Conservation (phyloP, 2,329 filamentous ascomycete species). For the Fusarium hostae region DNA sequence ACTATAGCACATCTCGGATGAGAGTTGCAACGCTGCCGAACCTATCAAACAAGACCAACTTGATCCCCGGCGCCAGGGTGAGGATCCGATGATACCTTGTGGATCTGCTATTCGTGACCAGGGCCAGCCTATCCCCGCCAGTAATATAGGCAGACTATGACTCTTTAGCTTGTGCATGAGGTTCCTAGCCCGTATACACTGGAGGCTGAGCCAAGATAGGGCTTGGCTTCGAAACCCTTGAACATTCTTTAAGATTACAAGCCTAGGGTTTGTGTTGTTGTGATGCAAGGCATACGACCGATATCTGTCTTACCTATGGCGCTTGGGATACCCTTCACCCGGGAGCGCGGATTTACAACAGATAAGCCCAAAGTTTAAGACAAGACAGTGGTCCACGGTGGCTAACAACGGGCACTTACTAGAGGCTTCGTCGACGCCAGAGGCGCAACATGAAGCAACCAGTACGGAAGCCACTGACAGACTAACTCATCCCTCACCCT, state of each 20-base stretch:
- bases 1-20: conserved; percentile 21
- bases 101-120: conserved; percentile 18
- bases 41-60: conserved; percentile 11
- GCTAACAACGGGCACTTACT: conserved; percentile 13
- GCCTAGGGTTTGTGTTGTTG: conserved; percentile 4
- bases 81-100: conserved; percentile 15
- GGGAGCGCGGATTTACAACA: conserved; percentile 20
- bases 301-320: conserved; percentile 19
- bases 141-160: conserved; percentile 20
- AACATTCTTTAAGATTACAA: conserved; percentile 7
- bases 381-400: not conserved
- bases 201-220: conserved; percentile 19
- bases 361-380: conserved; percentile 12
- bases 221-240: conserved; percentile 1
- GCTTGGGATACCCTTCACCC: conserved; percentile 19
- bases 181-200: conserved; percentile 16
- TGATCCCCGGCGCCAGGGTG: not conserved
- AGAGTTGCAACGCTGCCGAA: conserved; percentile 13
- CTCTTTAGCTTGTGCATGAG: conserved; percentile 22
- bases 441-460: conserved; percentile 33
- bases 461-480: conserved; percentile 23
- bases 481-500: conserved; percentile 4
- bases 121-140: conserved; percentile 20
- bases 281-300: conserved; percentile 7
- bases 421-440: conserved; percentile 12